Conservation (phyloP, 345 rosid species). For the Aquilaria sinensis region DNA sequence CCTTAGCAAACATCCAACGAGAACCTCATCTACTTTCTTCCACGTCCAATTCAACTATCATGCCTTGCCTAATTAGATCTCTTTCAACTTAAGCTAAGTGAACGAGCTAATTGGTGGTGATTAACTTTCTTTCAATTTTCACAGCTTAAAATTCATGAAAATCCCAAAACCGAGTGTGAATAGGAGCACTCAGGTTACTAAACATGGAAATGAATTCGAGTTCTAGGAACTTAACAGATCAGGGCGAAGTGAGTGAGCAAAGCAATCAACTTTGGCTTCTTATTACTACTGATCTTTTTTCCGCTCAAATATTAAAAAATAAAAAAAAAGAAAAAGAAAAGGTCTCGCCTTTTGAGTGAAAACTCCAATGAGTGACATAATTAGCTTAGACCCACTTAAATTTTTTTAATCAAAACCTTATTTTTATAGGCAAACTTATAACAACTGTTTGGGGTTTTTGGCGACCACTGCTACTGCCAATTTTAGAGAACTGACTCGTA, state of each 20-base stretch:
- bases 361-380: slow-evolving; percentile 18
- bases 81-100: no score
- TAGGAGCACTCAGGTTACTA: slow-evolving; percentile 11
- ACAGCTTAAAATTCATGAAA: neutral
- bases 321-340: no score
- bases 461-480: slow-evolving; percentile 46
- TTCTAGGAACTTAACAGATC: neutral
- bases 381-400: slow-evolving; percentile 14
- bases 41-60: no score
- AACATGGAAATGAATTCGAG: neutral
- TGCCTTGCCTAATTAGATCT: no score
- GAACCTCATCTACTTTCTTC: no score
- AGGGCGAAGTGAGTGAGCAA: slow-evolving; percentile 19
- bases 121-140: no score
- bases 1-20: no score
- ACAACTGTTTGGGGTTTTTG: slow-evolving; percentile 32
- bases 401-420: slow-evolving; percentile 19
- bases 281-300: neutral
- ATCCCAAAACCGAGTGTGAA: slow-evolving; percentile 11
- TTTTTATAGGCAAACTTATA: slow-evolving; percentile 15
- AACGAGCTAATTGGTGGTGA: no score
- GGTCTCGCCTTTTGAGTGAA: slow-evolving; percentile 15
- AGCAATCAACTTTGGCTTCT: slow-evolving; percentile 28
- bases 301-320: slow-evolving; percentile 27
- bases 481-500: slow-evolving; percentile 42